Base-by-base conservation (phyloP, 768 basidiomycete genomes). In the Boletellus ananas region DNA sequence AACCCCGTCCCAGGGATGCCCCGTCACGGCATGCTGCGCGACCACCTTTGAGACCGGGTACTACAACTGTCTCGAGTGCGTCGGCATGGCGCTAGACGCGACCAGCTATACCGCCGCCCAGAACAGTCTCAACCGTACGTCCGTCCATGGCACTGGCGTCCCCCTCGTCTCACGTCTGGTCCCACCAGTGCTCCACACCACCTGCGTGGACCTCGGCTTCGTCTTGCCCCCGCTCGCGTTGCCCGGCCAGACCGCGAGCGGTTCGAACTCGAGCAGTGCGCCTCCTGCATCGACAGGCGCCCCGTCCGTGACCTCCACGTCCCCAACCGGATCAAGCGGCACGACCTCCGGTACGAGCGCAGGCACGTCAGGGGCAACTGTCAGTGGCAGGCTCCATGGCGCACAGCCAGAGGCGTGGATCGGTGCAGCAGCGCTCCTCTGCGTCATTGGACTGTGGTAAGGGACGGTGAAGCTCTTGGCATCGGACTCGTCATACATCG, bases 21-120 rank as follows among this genome's bases (percentile, higher is more conserved):
- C 66, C 4, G 36, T 50, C 37, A 58, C 58, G 1, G 50, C 55
- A 18, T 79, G 78, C 48, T 79, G 78, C 57, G 63, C 70, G 6
- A 49, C 62, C 11, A 55, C 51, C 6, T 79, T 77, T 49, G 69
- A 74, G 50, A 63, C 56, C 0, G 47, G 53, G 4, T 77, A 73
- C 56, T 76, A 68, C 61, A 60, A 70, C 40, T 79, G 78, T 51
- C 60, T 76, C 53, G 33, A 59, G 4, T 79, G 78, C 49, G 59
- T 72, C 21, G 73, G 67, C 11, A 23, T 47, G 2, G 61, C 65
- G 2, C 20, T 60, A 31, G 49, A 68, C 38, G 45, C 56, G 5
- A 47, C 38, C 17, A 66, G 71, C 49, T 76, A 55, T 42, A 47
- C 64, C 6, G 11, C 46, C 1, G 57, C 62, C 0, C 74, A 76